Conservation (phyloP, 495 filamentous ascomycete genomes). For the Penicillium longicatenatum region DNA sequence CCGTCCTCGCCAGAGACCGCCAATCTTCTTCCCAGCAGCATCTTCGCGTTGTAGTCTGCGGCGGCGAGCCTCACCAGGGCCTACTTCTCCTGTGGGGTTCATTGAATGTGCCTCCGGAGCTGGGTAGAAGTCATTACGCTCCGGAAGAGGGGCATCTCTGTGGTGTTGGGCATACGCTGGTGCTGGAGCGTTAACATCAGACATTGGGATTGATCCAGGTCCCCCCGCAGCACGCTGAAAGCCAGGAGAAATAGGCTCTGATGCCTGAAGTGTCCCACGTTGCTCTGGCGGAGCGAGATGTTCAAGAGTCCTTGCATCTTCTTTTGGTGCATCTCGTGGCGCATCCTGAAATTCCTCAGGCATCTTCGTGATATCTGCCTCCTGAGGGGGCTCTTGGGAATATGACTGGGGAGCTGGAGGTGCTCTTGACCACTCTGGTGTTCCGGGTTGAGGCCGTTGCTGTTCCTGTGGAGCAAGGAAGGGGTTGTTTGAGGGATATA, state of each 20-base stretch:
- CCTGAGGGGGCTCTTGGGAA: conserved; percentile 3
- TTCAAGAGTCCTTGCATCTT: conserved; percentile 1
- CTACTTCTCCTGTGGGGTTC: conserved; percentile 35
- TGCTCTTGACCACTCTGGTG: not conserved
- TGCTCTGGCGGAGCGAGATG: not conserved
- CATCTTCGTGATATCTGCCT: conserved; percentile 5
- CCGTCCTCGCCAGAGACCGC: conserved; percentile 62
- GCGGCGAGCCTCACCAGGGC: conserved; percentile 53
- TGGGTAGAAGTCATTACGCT: conserved; percentile 26
- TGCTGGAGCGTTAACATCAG: conserved; percentile 43
- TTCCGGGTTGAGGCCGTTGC: not conserved
- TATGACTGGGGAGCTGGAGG: not conserved
- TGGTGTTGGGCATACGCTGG: conserved; percentile 34
- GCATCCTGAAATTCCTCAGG: not conserved
- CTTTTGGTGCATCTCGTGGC: conserved; percentile 7
- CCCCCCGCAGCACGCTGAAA: conserved; percentile 44
- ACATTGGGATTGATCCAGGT: conserved; percentile 47
- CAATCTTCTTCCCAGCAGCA: conserved; percentile 51
- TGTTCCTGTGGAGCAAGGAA: not conserved
- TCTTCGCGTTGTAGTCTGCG: conserved; percentile 67
- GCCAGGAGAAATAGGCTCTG: conserved; percentile 43
- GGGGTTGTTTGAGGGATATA: conserved; percentile 26
- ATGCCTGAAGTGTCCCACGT: conserved; percentile 6
- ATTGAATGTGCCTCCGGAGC: conserved; percentile 25
- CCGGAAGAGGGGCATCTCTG: conserved; percentile 24